These are phyloP conservation scores for Collybiopsis confluens DNA, from an alignment of 768 basidiomycete genomes.

Conservation along the genomic window DNA sequence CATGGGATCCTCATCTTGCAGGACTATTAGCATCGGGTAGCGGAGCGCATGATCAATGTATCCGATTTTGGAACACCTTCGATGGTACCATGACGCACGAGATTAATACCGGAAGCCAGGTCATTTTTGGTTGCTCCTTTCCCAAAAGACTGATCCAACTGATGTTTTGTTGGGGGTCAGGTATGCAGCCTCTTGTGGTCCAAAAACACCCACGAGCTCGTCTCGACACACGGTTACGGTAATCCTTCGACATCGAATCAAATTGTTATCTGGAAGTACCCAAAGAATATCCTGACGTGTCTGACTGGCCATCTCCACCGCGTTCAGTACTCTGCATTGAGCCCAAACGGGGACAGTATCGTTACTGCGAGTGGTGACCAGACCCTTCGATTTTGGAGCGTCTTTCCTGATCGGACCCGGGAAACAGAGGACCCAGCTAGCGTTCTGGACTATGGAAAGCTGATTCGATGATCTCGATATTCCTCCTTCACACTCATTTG, in stretches of 20 bases:
- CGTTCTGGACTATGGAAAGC: neutral
- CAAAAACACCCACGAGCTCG: slow-evolving; percentile 67
- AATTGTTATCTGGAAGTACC: slow-evolving; percentile 69
- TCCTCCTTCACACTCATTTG: too few relatives aligned
- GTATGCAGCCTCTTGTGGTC: slow-evolving; percentile 73
- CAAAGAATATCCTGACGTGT: slow-evolving; percentile 68
- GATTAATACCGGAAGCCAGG: slow-evolving; percentile 74
- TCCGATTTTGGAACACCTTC: slow-evolving; percentile 73
- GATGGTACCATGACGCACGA: slow-evolving; percentile 60
- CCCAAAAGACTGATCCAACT: neutral
- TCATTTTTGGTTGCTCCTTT: slow-evolving; percentile 23
- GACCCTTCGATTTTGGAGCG: slow-evolving; percentile 76
- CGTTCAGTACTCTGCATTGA: slow-evolving; percentile 71
- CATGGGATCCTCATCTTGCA: slow-evolving; percentile 74
- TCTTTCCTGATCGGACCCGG: slow-evolving; percentile 38
- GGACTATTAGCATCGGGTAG: slow-evolving; percentile 72
- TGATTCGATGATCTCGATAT: neutral
- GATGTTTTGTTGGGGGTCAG: slow-evolving; percentile 38
- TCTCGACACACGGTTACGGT: slow-evolving; percentile 76
- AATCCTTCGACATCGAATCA: slow-evolving; percentile 68
- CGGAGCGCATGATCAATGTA: slow-evolving; percentile 78
- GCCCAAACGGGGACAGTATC: slow-evolving; percentile 72
- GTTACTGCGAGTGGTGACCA: slow-evolving; percentile 80
- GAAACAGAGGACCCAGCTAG: neutral
- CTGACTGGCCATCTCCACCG: slow-evolving; percentile 70